A percentile compares a stretch with the other conserved stretches of the same genome.
These are phyloP conservation scores for Camellia sinensis DNA, from an alignment of 148 eudicot species.

Conservation along the genomic window DNA sequence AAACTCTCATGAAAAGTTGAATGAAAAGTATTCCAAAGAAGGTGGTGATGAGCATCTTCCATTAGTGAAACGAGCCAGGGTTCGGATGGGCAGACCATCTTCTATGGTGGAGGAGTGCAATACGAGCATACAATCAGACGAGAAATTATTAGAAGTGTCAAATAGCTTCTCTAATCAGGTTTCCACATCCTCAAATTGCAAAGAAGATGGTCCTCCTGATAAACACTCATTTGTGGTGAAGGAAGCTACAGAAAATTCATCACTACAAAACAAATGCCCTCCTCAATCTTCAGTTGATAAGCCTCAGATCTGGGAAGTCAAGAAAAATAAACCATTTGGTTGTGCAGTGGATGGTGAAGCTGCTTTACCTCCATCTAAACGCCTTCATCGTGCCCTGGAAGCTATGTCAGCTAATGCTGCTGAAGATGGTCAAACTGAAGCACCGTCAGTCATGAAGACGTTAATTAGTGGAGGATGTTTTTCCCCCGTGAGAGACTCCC, in stretches of 20 bases:
- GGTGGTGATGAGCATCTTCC: constrained; percentile 96
- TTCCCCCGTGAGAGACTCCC: constrained; percentile 20
- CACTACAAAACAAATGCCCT: constrained; percentile 27
- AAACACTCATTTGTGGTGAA: constrained; percentile 20
- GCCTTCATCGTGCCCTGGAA: constrained; percentile 93
- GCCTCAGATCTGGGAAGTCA: constrained; percentile 39
- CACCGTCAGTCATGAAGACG: constrained; percentile 16
- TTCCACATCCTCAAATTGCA: constrained; percentile 27
- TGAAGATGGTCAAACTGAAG: constrained; percentile 50
- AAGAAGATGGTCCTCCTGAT: constrained; percentile 29
- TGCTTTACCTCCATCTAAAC: constrained; percentile 94
- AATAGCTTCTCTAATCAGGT: constrained; percentile 22
- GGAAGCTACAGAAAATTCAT: constrained; percentile 24
- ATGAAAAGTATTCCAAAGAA: constrained; percentile 48
- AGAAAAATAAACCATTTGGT: constrained; percentile 36
- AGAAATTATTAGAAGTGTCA: constrained; percentile 32
- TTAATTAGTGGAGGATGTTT: constrained; percentile 27
- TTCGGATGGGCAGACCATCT: constrained; percentile 76
- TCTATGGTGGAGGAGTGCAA: constrained; percentile 42
- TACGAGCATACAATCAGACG: constrained; percentile 35
- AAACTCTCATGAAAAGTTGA: constrained; percentile 26
- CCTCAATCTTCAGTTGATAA: constrained; percentile 32
- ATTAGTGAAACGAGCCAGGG: constrained; percentile 88
- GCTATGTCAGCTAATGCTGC: constrained; percentile 98
- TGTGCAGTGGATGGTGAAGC: constrained; percentile 79